Conservation (phyloP, 257 asterid species). For the Hygrophila difformis region DNA sequence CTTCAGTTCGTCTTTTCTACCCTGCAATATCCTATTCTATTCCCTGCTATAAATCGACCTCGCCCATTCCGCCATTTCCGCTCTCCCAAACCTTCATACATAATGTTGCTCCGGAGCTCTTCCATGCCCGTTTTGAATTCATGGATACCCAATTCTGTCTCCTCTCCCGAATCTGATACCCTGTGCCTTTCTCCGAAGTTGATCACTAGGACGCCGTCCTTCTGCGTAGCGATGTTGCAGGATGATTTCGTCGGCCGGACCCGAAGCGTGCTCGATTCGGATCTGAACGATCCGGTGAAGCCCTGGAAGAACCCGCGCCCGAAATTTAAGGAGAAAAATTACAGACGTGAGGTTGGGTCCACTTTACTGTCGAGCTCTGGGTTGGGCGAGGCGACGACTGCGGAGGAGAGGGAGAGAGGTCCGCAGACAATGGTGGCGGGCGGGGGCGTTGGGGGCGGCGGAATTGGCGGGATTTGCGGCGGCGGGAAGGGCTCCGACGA, state of each 20-base stretch:
- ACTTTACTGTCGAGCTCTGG: constrained; percentile 28
- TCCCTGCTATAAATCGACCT: too few species aligned
- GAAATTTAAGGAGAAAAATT: constrained; percentile 30
- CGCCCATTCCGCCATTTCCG: too few species aligned
- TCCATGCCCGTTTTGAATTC: constrained; percentile 50
- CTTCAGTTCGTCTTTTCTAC: too few species aligned
- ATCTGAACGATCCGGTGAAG: constrained; percentile 31
- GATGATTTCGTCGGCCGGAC: constrained; percentile 21
- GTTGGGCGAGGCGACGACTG: constrained; percentile 24
- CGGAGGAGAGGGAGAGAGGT: constrained; percentile 18
- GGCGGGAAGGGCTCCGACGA: constrained; percentile 39
- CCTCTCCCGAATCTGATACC: constrained; percentile 44
- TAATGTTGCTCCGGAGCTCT: constrained; percentile 51
- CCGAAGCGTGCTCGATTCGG: constrained; percentile 27
- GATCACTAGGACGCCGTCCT: constrained; percentile 47
- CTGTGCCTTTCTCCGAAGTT: constrained; percentile 31
- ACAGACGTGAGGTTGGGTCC: constrained; percentile 19
- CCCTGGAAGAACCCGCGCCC: constrained; percentile 25
- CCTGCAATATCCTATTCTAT: too few species aligned
- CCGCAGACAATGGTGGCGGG: constrained; percentile 34
- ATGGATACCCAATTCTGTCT: constrained; percentile 31
- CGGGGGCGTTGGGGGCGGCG: constrained; percentile 36
- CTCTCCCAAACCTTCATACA: too few species aligned
- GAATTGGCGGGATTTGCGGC: constrained; percentile 34
- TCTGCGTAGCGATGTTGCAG: constrained; percentile 30